These are phyloP conservation scores for Fusarium vanettenii DNA, from an alignment of 2,329 filamentous ascomycete species.

Conservation along the genomic window DNA sequence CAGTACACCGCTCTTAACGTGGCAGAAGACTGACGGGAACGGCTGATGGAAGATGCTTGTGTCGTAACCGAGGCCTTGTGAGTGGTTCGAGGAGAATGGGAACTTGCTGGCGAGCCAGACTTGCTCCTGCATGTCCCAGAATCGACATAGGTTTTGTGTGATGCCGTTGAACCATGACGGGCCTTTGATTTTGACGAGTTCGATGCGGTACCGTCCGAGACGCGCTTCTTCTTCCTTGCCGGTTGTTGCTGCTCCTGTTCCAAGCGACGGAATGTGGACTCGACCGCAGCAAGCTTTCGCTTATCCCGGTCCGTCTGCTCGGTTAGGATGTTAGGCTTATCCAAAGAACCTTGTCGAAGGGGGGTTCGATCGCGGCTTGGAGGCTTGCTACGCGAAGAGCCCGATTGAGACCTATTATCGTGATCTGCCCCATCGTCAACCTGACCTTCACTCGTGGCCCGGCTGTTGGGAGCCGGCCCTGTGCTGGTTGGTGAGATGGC, in stretches of 20 bases:
- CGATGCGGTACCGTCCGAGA: slow-evolving; percentile 62
- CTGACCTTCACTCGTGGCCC: slow-evolving; percentile 72
- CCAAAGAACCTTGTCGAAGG: slow-evolving; percentile 67
- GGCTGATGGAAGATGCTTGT: slow-evolving; percentile 42
- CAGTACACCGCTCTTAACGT: slow-evolving; percentile 58
- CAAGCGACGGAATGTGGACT: slow-evolving; percentile 72
- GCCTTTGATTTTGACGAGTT: slow-evolving; percentile 54
- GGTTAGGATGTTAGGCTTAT: slow-evolving; percentile 70
- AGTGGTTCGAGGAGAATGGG: slow-evolving; percentile 52
- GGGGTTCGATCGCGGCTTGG: slow-evolving; percentile 75
- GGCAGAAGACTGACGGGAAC: slow-evolving; percentile 54
- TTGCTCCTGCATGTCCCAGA: slow-evolving; percentile 65
- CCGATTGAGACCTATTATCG: slow-evolving; percentile 59
- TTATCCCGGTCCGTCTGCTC: slow-evolving; percentile 75
- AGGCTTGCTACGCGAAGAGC: slow-evolving; percentile 71
- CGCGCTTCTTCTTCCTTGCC: slow-evolving; percentile 71
- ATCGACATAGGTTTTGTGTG: slow-evolving; percentile 60
- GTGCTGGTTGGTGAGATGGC: slow-evolving; percentile 72
- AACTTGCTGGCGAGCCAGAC: slow-evolving; percentile 62
- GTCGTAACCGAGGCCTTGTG: slow-evolving; percentile 43
- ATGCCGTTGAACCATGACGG: slow-evolving; percentile 51
- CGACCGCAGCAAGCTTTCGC: slow-evolving; percentile 73
- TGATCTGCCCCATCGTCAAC: slow-evolving; percentile 66
- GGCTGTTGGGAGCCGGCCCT: slow-evolving; percentile 70
- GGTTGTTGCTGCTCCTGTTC: slow-evolving; percentile 64